Evolutionary conservation across 2,329 filamentous ascomycete genomes (phyloP), one percentile per base, ranked within the genome.

Genomic region (Aureobasidium sp.): DNA sequence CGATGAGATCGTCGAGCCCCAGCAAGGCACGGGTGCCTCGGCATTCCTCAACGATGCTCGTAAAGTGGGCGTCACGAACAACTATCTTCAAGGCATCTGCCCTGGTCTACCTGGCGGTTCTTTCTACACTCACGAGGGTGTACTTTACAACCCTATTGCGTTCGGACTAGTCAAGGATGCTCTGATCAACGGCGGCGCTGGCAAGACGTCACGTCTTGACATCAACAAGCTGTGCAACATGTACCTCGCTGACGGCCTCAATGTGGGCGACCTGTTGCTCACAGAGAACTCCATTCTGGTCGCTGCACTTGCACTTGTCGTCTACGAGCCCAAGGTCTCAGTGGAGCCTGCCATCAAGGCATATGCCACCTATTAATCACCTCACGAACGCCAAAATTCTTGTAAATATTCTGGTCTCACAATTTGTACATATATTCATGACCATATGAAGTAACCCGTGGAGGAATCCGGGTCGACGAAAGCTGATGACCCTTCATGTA

Each of bases 1-100:
- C 62, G 81, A 84, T 64, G 77, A 83, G 65, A 73, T 84, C 54
- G 79, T 83, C 2, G 68, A 82, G 68, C 82, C 80, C 1, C 77
- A 81, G 68, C 66, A 66, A 32, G 81, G 79, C 3, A 70, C 69
- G 0, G 66, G 68, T 3, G 81, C 81, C 0, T 83, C 81, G 0
- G 80, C 76, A 0, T 77, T 70, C 62, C 68, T 80, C 7, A 61
- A 69, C n/a, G 76, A 81, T 57, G 70, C 67, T 0, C 74, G 75
- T 4, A 68, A 67, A 5, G 76, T 81, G 3, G 81, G 78, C 2
- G 79, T 80, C 1, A 76, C 77, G 0, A 83, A 83, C 67, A 77
- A 75, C 47, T 76, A 82, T 59, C 69, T 82, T 1, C 79, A 83
- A 62, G 64, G 49, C 6, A 67, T 77, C 1, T 82, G 79, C 65